Base-by-base conservation (phyloP, 2,329 filamentous ascomycete genomes). In the Pleoardoris graminearum region DNA sequence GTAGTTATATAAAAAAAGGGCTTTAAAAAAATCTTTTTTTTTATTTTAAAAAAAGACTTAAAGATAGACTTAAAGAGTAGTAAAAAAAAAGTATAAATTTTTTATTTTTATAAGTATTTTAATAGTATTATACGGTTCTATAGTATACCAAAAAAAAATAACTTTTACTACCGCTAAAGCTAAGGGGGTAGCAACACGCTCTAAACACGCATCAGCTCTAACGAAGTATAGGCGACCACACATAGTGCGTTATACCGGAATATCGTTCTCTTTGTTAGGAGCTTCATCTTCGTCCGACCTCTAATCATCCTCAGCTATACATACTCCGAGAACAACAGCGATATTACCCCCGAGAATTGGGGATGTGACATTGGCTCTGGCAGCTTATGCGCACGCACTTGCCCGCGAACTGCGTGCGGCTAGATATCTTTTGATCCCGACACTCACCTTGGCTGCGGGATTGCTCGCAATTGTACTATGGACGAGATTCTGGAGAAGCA, bases 291-390 rank as follows among this genome's bases (percentile, higher is more conserved):
- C 11, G 16, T 54, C 8, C 45, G 56, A 7, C 56, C 52, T 11
- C 33, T 57, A n/a, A 45, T 59, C 30, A 49, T 53, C 29, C 50
- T 59, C 14, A 35, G 51, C 4, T 61, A 54, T 21, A 53, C 47
- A 16, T 51, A 50, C 32, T 44, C 51, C 1, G 50, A 30, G 33
- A 27, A 43, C 33, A 30, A 14, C 32, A 2, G 14, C 6, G n/a
- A 46, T 21, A 6, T 38, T 10, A 52, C 56, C 12, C 48, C 53
- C 4, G 55, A 57, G 37, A 50, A 29, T 12, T 57, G 54, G 55
- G 51, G 50, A 17, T 57, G 54, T 23, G 21, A 38, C 19, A 22
- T 41, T 3, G 35, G 30, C 21, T 21, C n/a, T 10, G 14, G 35
- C 12, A n/a, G 19, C 14, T n/a, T 14, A 17, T 11, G 35, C 51